These are phyloP conservation scores for Phlebiopsis flavidoalba DNA, from an alignment of 768 basidiomycete species.

Conservation along the genomic window DNA sequence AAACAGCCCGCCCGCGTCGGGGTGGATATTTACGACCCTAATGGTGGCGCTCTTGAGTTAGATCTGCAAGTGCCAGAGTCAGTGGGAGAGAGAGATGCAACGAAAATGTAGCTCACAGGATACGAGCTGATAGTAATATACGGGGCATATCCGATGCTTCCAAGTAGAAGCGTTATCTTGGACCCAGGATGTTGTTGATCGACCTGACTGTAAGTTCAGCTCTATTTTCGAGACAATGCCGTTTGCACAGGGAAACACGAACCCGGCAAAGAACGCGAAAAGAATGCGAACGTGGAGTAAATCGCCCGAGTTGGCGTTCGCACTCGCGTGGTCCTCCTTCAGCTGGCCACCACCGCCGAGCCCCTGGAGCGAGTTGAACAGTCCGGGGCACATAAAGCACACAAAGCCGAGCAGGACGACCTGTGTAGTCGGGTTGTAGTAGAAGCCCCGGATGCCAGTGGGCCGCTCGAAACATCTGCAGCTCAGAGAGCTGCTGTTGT, in stretches of 20 bases:
- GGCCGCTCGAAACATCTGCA: constrained; percentile 40
- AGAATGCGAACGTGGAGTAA: constrained; percentile 63
- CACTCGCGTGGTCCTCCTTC: constrained; percentile 49
- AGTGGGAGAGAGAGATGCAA: background rate
- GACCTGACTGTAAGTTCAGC: constrained; percentile 38
- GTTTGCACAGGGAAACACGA: constrained; percentile 14
- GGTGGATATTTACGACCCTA: constrained; percentile 69
- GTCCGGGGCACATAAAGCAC: constrained; percentile 54
- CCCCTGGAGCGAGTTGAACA: constrained; percentile 78
- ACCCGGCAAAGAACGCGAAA: constrained; percentile 70
- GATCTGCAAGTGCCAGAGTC: background rate
- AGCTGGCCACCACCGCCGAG: constrained; percentile 78
- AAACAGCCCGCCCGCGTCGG: constrained; percentile 52
- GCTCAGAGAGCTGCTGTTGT: background rate
- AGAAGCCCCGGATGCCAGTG: constrained; percentile 48
- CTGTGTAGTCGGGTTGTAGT: constrained; percentile 55
- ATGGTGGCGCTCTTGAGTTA: background rate
- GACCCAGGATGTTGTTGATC: constrained; percentile 77
- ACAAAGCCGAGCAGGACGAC: constrained; percentile 64
- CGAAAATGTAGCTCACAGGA: constrained; percentile 42
- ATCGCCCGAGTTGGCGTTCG: constrained; percentile 59
- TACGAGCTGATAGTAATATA: constrained; percentile 71
- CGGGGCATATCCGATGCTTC: constrained; percentile 70
- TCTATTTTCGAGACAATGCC: background rate
- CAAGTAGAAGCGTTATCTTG: constrained; percentile 65